Percentiles rank a stretch among this genome's conserved stretches.
Conservation (phyloP, 768 basidiomycete genomes). For the Rhodotorula sphaerocarpa region DNA sequence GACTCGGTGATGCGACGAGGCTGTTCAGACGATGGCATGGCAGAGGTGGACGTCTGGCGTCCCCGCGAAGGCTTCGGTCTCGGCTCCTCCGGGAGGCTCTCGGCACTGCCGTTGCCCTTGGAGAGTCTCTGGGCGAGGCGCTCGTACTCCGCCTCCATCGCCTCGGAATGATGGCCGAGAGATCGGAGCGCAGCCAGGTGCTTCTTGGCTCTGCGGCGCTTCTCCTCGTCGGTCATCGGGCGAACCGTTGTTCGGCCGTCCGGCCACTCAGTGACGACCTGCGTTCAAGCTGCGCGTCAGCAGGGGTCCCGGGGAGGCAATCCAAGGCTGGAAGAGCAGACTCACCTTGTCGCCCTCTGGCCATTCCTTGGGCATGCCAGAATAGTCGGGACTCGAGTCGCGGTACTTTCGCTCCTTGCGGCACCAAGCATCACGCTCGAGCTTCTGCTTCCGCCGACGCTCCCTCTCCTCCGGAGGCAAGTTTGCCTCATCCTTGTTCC, state of each 20-base stretch:
- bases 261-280: slow-evolving; percentile 22
- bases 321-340: background rate
- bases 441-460: slow-evolving; percentile 19
- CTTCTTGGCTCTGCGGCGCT: slow-evolving; percentile 19
- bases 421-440: slow-evolving; percentile 32
- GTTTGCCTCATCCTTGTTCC: slow-evolving; percentile 3
- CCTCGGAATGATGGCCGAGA: slow-evolving; percentile 25
- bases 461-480: slow-evolving; percentile 23
- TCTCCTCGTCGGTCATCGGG: slow-evolving; percentile 23
- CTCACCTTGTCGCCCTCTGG: slow-evolving; percentile 21
- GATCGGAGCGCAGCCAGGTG: slow-evolving; percentile 32
- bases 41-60: background rate
- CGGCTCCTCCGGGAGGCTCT: background rate
- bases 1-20: background rate
- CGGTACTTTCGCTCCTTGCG: slow-evolving; percentile 27
- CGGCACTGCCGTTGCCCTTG: background rate
- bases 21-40: background rate
- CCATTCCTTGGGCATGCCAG: slow-evolving; percentile 6
- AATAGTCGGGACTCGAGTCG: slow-evolving; percentile 17
- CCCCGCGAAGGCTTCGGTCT: background rate
- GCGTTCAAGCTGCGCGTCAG: background rate
- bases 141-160: slow-evolving; percentile 18
- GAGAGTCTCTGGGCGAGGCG: slow-evolving; percentile 1
- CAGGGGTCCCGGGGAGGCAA: background rate
- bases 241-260: slow-evolving; percentile 22